Percentiles rank a stretch among this genome's conserved stretches.
Evolutionary conservation across 495 filamentous ascomycete genomes (phyloP).

Genomic region (Aspergillus funiculosus): DNA sequence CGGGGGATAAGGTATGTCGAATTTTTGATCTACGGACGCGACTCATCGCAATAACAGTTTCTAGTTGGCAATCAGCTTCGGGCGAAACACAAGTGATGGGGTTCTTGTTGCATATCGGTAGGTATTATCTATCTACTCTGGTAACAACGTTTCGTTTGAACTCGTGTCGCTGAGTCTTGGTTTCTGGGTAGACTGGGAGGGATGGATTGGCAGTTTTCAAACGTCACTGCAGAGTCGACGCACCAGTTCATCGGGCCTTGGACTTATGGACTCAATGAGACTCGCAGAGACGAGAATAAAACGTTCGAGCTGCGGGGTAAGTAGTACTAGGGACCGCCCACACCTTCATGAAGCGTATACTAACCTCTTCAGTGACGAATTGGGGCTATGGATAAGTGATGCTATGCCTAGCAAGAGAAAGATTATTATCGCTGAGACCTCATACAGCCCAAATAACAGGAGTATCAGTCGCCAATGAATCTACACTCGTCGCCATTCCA

Average conservation of each 20-base stretch:
- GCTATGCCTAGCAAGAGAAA: not conserved
- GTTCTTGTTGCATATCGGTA: slow-evolving; percentile 55
- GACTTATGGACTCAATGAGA: slow-evolving; percentile 20
- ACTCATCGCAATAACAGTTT: not conserved
- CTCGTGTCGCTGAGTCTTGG: no score
- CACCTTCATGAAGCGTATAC: slow-evolving; percentile 1
- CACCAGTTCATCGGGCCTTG: slow-evolving; percentile 51
- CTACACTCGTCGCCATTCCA: slow-evolving; percentile 47
- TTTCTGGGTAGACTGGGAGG: slow-evolving; percentile 52
- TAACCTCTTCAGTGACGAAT: slow-evolving; percentile 50
- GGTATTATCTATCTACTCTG: not conserved
- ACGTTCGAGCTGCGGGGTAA: slow-evolving; percentile 36
- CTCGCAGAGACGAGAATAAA: slow-evolving; percentile 12
- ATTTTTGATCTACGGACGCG: not conserved
- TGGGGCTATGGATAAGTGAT: slow-evolving; percentile 59
- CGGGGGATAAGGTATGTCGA: slow-evolving; percentile 50
- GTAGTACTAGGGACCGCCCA: not conserved
- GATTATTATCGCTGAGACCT: not conserved
- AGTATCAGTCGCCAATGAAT: slow-evolving; percentile 47
- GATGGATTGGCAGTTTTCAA: slow-evolving; percentile 62
- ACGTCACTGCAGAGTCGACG: slow-evolving; percentile 54
- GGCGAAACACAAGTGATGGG: slow-evolving; percentile 47
- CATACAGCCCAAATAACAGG: slow-evolving; percentile 50
- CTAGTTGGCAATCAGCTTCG: slow-evolving; percentile 56
- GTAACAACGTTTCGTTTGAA: no score